These are phyloP conservation scores for Yamadazyma olivae DNA, from an alignment of 805 yeast genomes.

Conservation along the genomic window DNA sequence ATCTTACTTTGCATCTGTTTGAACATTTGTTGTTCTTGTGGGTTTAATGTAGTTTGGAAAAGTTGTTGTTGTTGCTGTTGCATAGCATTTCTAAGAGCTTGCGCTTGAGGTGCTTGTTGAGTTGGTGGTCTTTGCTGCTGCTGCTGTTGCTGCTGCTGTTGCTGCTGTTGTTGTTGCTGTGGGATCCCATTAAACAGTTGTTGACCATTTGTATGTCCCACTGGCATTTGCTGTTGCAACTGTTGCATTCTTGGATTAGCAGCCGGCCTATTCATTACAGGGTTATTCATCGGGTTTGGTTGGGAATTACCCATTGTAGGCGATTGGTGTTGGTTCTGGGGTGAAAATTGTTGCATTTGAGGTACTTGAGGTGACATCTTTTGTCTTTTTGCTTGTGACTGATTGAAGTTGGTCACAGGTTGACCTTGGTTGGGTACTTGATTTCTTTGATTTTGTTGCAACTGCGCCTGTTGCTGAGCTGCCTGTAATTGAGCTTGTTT, in stretches of 20 bases:
- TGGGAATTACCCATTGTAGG: conserved; percentile 15
- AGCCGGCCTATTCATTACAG: conserved; percentile 15
- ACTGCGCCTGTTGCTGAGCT: conserved; percentile 6
- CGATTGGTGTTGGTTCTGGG: conserved; percentile 9
- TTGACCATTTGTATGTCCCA: no score
- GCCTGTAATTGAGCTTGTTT: conserved; percentile 9
- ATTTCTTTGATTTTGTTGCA: conserved; percentile 10
- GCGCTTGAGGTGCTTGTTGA: conserved; percentile 21
- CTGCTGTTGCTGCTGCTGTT: conserved; percentile 14
- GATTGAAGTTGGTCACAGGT: conserved; percentile 6
- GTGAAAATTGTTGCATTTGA: conserved; percentile 12
- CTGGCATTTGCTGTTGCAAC: conserved; percentile 14
- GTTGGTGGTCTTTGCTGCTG: conserved; percentile 9
- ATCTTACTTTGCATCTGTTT: conserved; percentile 38
- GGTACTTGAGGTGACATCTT: conserved; percentile 12
- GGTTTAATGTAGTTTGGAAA: conserved; percentile 38
- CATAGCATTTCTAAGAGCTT: conserved; percentile 13
- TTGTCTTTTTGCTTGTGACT: conserved; percentile 11
- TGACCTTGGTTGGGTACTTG: conserved; percentile 10
- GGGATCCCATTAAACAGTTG: no score
- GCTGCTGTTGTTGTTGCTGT: conserved; percentile 7
- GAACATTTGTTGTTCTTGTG: conserved; percentile 41
- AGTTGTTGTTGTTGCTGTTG: conserved; percentile 45
- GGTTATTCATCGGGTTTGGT: conserved; percentile 15
- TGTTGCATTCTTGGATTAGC: conserved; percentile 18